Evolutionary conservation across 139 green algal genomes (phyloP), one percentile per base, ranked within the genome.

Genomic region (Chlamydomonas incerta): DNA sequence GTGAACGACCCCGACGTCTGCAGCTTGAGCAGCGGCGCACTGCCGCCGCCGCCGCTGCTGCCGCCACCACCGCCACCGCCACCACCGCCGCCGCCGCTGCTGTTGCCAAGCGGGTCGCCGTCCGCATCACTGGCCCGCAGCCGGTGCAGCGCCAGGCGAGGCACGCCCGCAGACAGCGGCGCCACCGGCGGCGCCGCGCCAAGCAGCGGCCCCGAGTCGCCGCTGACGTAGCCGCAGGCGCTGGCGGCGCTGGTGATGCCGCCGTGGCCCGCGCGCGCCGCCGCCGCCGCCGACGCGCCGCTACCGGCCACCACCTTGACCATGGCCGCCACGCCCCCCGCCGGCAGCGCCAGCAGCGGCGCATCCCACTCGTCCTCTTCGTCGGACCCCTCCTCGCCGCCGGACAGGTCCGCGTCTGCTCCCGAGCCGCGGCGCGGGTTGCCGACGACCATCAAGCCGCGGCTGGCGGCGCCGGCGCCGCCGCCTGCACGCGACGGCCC

Each of bases 291-390:
- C 62, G 24, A 2, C 28, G 26, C 26, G 62, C 13, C 28, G 62
- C 11, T 23, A 68, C 26, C 26, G 2, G 26, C 26, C 13, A 33
- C 26, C 18, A 1, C 28, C 18, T 31, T 33, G 20, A 68, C 13
- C 28, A 23, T 31, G 24, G 28, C 26, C 26, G 24, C 26, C 13
- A 14, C 26, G 4, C 41, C 41, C 8, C 41, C 13, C 26, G 62
- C 26, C 24, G 29, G n/a, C n/a, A 29, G 18, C n/a, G n/a, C 14
- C n/a, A 37, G 14, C 28, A 82, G 28, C 14, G 75, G 75, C 15
- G 14, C 35, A 46, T 72, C 75, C 75, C 75, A 82, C 15, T 60
- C 60, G 28, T 70, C 74, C 8, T 68, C 73, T 6, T n/a, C 34
- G 52, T 46, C 41, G 17, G 3, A n/a, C 18, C 55, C 66, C 31